A percentile compares a stretch with the other conserved stretches of the same genome.
These are phyloP conservation scores for Nannochloropsis oceanica DNA, from an alignment of 108 stramenopile genomes.

Conservation along the genomic window DNA sequence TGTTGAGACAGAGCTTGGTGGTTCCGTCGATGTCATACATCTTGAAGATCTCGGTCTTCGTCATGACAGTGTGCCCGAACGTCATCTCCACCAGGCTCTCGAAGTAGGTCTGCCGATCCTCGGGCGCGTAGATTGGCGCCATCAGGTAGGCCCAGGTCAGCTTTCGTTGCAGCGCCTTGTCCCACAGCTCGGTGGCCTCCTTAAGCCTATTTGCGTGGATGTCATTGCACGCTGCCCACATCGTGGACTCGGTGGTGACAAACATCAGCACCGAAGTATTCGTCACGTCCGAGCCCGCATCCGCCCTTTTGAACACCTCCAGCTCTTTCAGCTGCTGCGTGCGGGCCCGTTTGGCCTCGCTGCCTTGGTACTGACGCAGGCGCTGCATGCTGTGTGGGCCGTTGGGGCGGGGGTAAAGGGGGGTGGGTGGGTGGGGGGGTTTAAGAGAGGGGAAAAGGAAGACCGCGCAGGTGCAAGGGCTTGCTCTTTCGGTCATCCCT, in stretches of 20 bases:
- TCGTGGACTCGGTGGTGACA: neutral
- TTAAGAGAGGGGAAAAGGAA: too few relatives aligned
- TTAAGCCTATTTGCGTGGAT: neutral
- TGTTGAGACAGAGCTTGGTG: neutral
- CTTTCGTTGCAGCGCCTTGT: neutral
- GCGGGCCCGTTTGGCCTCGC: neutral
- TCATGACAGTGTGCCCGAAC: neutral
- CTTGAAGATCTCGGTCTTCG: neutral
- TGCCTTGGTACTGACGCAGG: neutral
- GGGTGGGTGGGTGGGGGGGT: neutral
- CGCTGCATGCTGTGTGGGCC: neutral
- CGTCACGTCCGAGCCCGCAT: neutral
- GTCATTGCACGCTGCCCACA: neutral
- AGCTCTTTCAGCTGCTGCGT: neutral
- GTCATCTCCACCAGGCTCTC: neutral
- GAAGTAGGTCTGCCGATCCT: neutral
- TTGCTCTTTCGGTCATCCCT: too few relatives aligned
- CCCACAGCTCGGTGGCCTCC: neutral
- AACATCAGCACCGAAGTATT: neutral
- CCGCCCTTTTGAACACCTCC: neutral
- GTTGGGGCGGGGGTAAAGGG: neutral
- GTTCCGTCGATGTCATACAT: neutral
- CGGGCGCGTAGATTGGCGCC: neutral
- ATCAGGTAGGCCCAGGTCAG: neutral
- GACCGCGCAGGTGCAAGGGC: too few relatives aligned